Conservation (phyloP, 176 grass and related monocot genomes). For the Bothriochloa decipiens region DNA sequence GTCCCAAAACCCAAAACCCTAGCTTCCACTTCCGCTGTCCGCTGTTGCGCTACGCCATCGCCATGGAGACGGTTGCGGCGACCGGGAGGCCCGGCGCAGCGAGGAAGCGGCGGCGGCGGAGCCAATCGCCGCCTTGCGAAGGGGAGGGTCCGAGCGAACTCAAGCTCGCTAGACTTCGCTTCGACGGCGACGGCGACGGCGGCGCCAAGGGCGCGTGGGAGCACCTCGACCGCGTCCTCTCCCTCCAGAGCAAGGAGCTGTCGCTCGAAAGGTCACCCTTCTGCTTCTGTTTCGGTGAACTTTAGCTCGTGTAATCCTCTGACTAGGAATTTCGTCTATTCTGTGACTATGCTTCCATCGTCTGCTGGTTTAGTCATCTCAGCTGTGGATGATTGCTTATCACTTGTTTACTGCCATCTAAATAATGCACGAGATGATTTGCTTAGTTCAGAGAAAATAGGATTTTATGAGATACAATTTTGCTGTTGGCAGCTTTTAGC, state of each 20-base stretch:
- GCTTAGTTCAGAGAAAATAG: constrained; percentile 7
- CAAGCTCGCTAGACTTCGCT: constrained; percentile 6
- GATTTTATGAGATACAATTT: neutral
- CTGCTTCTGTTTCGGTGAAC: neutral
- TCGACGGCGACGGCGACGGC: constrained; percentile 7
- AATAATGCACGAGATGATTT: constrained; percentile 7
- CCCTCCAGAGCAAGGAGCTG: constrained; percentile 76
- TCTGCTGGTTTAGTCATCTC: constrained; percentile 22
- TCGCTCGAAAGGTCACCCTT: constrained; percentile 65
- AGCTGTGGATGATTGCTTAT: constrained; percentile 1
- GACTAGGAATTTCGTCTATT: neutral
- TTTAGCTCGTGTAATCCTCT: neutral
- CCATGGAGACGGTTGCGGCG: constrained; percentile 35
- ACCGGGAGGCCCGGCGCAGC: neutral
- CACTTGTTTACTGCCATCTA: constrained; percentile 14
- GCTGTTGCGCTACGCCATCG: constrained; percentile 10
- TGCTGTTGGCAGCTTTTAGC: neutral
- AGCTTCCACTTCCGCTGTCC: constrained; percentile 8
- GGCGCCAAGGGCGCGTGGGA: constrained; percentile 41
- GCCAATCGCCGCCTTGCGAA: constrained; percentile 19
- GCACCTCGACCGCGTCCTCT: constrained; percentile 78
- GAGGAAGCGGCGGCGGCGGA: constrained; percentile 50
- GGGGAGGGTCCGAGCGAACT: constrained; percentile 8
- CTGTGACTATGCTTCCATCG: constrained; percentile 19
- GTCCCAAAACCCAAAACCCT: constrained; percentile 63